Conservation (phyloP, 179 eudicot genomes). For the Actinidia chinensis region DNA sequence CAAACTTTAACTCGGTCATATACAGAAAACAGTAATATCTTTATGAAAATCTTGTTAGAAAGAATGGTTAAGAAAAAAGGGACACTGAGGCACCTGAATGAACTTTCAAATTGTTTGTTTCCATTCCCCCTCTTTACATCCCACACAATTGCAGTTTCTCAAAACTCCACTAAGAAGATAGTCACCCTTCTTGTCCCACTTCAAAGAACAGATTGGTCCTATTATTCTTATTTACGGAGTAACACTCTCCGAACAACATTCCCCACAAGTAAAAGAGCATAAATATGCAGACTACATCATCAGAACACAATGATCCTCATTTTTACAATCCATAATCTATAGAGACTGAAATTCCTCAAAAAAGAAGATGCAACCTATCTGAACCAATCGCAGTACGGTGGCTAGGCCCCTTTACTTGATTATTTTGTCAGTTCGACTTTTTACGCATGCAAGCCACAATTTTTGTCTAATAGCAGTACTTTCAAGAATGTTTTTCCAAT, state of each 20-base stretch:
- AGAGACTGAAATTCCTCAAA: not conserved
- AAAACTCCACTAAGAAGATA: conserved; percentile 87
- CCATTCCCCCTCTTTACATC: conserved; percentile 73
- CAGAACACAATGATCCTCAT: not conserved
- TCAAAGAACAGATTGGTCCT: conserved; percentile 86
- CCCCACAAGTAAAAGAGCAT: conserved; percentile 5
- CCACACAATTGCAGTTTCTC: conserved; percentile 95
- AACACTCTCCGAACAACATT: conserved; percentile 51
- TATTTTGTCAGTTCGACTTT: not conserved
- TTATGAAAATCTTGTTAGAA: not conserved
- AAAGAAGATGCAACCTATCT: not conserved
- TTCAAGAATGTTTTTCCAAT: not conserved
- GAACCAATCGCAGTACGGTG: not conserved
- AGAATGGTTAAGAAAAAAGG: not conserved
- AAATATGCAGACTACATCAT: not conserved
- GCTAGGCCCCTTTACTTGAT: not conserved
- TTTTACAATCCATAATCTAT: not conserved
- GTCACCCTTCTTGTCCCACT: conserved; percentile 93
- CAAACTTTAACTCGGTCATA: no score
- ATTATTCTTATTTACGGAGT: conserved; percentile 70
- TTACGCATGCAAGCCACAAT: not conserved
- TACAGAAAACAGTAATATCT: not conserved
- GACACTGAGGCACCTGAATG: conserved; percentile 50
- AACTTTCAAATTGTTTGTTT: conserved; percentile 77
- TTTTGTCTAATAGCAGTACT: not conserved